These are phyloP conservation scores for Talaromyces liani DNA, from an alignment of 495 filamentous ascomycete genomes.

Conservation along the genomic window DNA sequence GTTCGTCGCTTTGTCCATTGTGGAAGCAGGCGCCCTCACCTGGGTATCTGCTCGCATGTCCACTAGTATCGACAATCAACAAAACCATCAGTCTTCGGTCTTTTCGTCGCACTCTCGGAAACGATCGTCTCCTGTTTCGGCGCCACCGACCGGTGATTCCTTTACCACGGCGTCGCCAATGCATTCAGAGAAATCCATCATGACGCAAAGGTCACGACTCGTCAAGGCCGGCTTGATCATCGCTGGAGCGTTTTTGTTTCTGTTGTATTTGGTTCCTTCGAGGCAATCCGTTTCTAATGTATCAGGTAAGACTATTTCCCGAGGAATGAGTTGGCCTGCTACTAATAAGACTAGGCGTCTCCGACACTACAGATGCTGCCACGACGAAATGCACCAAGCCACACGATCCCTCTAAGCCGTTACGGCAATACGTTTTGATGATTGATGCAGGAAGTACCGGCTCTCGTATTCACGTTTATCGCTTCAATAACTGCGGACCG, in stretches of 20 bases:
- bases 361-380: constrained; percentile 7
- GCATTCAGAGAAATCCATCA: constrained; percentile 30
- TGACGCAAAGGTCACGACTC: constrained; percentile 68
- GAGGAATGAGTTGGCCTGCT: background rate
- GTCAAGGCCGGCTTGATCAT: constrained; percentile 78
- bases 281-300: constrained; percentile 29
- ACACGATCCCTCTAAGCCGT: constrained; percentile 73
- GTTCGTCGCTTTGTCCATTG: background rate
- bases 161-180: background rate
- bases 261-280: constrained; percentile 67
- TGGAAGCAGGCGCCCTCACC: background rate
- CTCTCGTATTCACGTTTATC: constrained; percentile 96
- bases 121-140: constrained; percentile 3
- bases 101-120: constrained; percentile 6
- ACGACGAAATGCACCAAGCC: constrained; percentile 69
- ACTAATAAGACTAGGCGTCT: background rate
- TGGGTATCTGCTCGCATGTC: constrained; percentile 36
- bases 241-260: constrained; percentile 61
- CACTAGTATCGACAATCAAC: constrained; percentile 36
- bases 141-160: background rate
- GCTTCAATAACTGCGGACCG: constrained; percentile 95
- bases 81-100: constrained; percentile 11
- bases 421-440: constrained; percentile 97
- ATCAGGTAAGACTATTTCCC: constrained; percentile 23
- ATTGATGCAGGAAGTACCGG: constrained; percentile 97